Percentiles rank a stretch among this genome's conserved stretches.
Conservation (phyloP, 768 basidiomycete genomes). For the Kondoa malvinella region DNA sequence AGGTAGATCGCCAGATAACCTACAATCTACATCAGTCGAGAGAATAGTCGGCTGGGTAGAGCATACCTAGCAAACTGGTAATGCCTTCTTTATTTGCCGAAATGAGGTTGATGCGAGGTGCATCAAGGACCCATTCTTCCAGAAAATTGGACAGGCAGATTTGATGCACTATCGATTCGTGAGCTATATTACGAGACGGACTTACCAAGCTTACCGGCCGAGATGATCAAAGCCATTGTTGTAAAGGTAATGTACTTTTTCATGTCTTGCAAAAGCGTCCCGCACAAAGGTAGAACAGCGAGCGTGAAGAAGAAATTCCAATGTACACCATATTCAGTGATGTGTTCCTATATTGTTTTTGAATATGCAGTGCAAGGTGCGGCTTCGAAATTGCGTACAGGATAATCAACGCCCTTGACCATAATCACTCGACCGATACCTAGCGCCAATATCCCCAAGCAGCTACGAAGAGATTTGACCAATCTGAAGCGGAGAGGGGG, state of each 20-base stretch:
- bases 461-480: conserved; percentile 48
- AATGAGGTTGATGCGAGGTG: conserved; percentile 47
- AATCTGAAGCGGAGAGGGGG: conserved; percentile 34
- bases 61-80: conserved; percentile 51
- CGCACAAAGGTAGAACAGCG: conserved; percentile 49
- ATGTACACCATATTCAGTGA: conserved; percentile 85
- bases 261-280: conserved; percentile 54
- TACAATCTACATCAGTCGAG: conserved; percentile 27
- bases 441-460: conserved; percentile 49
- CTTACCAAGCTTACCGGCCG: conserved; percentile 32
- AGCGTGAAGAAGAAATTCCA: conserved; percentile 99
- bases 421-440: conserved; percentile 62
- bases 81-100: conserved; percentile 85
- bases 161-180: conserved; percentile 48
- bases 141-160: conserved; percentile 42
- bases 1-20: conserved; percentile 85
- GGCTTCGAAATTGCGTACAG: conserved; percentile 41
- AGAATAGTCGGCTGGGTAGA: background rate
- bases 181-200: background rate
- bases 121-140: conserved; percentile 48
- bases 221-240: conserved; percentile 46
- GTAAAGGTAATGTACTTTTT: conserved; percentile 45
- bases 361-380: background rate
- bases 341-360: conserved; percentile 52
- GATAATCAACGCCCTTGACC: conserved; percentile 87